These are phyloP conservation scores for Pythium rhizo-oryzae DNA, from an alignment of 352 stramenopile species.

Conservation along the genomic window DNA sequence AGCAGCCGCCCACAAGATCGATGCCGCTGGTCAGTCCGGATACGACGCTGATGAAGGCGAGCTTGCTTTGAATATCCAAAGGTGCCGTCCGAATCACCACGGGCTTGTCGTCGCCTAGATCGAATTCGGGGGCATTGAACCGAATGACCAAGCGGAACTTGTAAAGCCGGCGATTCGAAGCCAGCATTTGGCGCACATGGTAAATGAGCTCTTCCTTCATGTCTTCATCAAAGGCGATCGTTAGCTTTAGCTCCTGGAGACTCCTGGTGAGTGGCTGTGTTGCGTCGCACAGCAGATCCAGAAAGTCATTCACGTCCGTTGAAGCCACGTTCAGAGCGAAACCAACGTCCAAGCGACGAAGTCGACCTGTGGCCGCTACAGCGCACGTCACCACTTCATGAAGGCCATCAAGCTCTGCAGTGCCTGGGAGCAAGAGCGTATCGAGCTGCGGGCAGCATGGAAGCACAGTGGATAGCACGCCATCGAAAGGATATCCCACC, in stretches of 20 bases:
- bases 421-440: not conserved
- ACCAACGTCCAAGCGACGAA: not conserved
- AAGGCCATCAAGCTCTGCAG: not conserved
- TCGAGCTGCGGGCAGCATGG: not conserved
- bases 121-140: not conserved
- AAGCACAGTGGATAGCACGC: not conserved
- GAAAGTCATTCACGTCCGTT: not conserved
- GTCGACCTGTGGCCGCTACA: not conserved
- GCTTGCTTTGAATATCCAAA: not conserved
- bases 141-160: not conserved
- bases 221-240: not conserved
- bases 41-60: not conserved
- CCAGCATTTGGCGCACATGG: not conserved
- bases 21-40: not conserved
- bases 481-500: not conserved
- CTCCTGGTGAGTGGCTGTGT: not conserved
- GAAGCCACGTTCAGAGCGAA: not conserved
- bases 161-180: not conserved
- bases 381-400: not conserved
- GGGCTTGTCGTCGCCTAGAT: not conserved
- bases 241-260: not conserved
- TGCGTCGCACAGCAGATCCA: not conserved
- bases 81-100: not conserved
- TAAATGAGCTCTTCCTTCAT: not conserved
- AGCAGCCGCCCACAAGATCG: not conserved